phyloP scores from a whole-genome alignment of 2,329 filamentous ascomycete genomes.

The Fusarium sp. region DNA sequence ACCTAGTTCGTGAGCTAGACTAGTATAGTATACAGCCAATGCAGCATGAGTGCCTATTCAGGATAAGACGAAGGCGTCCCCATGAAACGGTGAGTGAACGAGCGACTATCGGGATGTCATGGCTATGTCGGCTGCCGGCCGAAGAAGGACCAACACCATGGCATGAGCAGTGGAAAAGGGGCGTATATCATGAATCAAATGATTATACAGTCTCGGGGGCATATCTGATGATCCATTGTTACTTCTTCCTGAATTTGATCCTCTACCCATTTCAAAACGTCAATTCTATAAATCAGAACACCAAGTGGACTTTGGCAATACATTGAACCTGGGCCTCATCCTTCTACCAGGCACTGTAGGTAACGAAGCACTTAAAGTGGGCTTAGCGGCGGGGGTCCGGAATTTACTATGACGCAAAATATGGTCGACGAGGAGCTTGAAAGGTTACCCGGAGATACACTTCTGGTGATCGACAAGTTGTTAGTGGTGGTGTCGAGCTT shows the following conservation, averaged over 20 bases:
- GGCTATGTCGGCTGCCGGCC: slow-evolving; percentile 21
- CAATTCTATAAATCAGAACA: slow-evolving; percentile 3
- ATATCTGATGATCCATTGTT: neutral
- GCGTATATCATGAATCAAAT: neutral
- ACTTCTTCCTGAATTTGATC: neutral
- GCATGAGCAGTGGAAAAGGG: neutral
- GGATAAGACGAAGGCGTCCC: slow-evolving; percentile 31
- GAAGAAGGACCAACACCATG: slow-evolving; percentile 22
- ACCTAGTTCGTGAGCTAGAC: slow-evolving; percentile 23
- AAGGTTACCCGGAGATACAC: neutral
- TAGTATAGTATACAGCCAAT: slow-evolving; percentile 15
- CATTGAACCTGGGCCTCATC: neutral
- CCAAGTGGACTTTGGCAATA: neutral
- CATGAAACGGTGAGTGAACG: slow-evolving; percentile 31
- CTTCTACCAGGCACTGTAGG: neutral
- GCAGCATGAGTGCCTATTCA: slow-evolving; percentile 31
- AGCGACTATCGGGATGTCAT: slow-evolving; percentile 18
- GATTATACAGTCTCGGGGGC: neutral
- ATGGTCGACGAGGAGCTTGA: slow-evolving; percentile 1
- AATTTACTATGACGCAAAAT: slow-evolving; percentile 25
- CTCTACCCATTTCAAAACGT: too few relatives aligned
- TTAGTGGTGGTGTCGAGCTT: slow-evolving; percentile 14
- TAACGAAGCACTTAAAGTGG: neutral
- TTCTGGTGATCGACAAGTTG: slow-evolving; percentile 17
- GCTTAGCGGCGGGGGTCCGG: neutral